Evolutionary conservation across 2,329 filamentous ascomycete genomes (phyloP).

Genomic region (Teratosphaeria gauchensis): DNA sequence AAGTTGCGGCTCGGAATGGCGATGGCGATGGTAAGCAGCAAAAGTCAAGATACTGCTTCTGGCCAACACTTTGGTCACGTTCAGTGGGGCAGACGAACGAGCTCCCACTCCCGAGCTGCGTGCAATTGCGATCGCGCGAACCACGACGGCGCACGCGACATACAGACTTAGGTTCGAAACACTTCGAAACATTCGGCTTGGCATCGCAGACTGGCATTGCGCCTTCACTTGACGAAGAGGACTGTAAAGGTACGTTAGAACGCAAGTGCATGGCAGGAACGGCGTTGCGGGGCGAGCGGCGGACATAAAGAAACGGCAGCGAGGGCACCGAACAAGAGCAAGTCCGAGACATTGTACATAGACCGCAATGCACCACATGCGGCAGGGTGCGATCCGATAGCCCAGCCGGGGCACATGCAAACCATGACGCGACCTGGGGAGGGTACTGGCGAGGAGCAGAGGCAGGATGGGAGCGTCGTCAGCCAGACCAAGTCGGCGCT

Average conservation of each 20-base stretch:
- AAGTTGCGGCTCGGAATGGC: background rate
- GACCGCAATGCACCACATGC: background rate
- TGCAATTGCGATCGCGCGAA: background rate
- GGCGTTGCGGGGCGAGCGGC: background rate
- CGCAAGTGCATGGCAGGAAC: background rate
- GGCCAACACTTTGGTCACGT: background rate
- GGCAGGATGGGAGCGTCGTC: constrained; percentile 11
- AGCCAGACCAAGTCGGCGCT: constrained; percentile 12
- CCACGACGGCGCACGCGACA: background rate
- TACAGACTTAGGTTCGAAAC: background rate
- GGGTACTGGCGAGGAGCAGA: constrained; percentile 15
- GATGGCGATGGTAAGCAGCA: background rate
- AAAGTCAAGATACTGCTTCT: background rate
- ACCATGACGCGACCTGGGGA: constrained; percentile 9
- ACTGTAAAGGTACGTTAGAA: background rate
- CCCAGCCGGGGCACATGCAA: constrained; percentile 19
- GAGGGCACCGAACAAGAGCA: background rate
- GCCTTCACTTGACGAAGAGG: background rate
- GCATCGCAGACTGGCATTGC: background rate
- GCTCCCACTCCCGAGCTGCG: background rate
- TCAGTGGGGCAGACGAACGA: background rate
- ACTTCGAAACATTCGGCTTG: background rate
- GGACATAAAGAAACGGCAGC: background rate
- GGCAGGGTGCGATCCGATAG: constrained; percentile 15
- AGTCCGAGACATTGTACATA: background rate